These are phyloP conservation scores for Hanseniaspora valbyensis DNA, from an alignment of 805 yeast genomes.

Conservation along the genomic window DNA sequence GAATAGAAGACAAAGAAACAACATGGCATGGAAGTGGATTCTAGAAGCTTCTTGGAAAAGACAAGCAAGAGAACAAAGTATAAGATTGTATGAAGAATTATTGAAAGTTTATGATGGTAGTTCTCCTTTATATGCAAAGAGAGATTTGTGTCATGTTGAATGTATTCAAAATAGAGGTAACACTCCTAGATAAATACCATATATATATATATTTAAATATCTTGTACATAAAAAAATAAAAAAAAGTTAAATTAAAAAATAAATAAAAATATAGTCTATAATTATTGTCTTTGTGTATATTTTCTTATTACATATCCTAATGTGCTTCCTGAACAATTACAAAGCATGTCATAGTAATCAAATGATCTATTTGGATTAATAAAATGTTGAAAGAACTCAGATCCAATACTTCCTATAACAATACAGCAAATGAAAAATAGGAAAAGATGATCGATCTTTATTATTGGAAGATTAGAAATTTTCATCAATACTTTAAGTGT, in stretches of 20 bases:
- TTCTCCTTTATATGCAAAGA: slow-evolving; percentile 74
- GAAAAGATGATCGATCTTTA: slow-evolving; percentile 13
- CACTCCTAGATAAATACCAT: background rate
- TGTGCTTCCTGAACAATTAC: slow-evolving; percentile 27
- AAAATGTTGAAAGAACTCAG: slow-evolving; percentile 42
- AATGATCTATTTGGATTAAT: slow-evolving; percentile 36
- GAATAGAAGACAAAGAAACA: slow-evolving; percentile 66
- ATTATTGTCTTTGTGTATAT: background rate
- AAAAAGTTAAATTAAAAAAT: slow-evolving; percentile 18
- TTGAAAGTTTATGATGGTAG: slow-evolving; percentile 65
- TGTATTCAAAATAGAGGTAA: slow-evolving; percentile 56
- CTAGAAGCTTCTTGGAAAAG: slow-evolving; percentile 73
- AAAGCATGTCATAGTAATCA: slow-evolving; percentile 39
- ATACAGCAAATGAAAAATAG: slow-evolving; percentile 37
- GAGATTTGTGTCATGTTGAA: slow-evolving; percentile 67
- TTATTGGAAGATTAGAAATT: background rate
- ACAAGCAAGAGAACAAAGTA: slow-evolving; percentile 69
- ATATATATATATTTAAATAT: background rate
- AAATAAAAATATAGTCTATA: background rate
- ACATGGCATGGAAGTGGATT: slow-evolving; percentile 86
- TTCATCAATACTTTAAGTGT: background rate
- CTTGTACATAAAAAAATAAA: slow-evolving; percentile 20
- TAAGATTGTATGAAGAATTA: slow-evolving; percentile 84
- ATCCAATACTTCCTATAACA: slow-evolving; percentile 36
- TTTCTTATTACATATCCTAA: slow-evolving; percentile 1